Evolutionary conservation across 2,329 filamentous ascomycete genomes (phyloP).

Genomic region (Furcasterigmium sp.): DNA sequence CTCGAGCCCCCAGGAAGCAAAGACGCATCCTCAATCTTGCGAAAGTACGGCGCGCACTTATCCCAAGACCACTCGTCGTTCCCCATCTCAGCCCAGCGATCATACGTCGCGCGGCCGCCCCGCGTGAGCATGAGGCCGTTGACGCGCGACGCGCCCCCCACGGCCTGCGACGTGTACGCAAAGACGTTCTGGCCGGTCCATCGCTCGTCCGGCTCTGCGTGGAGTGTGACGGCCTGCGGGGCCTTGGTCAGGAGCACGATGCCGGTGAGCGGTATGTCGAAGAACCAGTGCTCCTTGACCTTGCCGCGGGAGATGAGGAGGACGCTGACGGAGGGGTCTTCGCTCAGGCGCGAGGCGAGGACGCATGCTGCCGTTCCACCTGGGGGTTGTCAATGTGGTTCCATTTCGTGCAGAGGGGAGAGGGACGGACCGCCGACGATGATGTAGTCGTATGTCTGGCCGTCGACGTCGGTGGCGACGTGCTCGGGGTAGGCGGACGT

Average conservation of each 20-base stretch:
- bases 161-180: constrained; percentile 19
- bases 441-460: constrained; percentile 35
- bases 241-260: constrained; percentile 15
- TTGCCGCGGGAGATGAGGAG: constrained; percentile 30
- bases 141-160: constrained; percentile 25
- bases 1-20: not conserved
- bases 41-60: constrained; percentile 25
- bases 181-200: constrained; percentile 12
- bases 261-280: constrained; percentile 23
- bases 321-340: constrained; percentile 28
- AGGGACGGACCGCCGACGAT: constrained; percentile 31
- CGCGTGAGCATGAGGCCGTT: constrained; percentile 26
- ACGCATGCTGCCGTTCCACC: constrained; percentile 43
- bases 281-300: constrained; percentile 19
- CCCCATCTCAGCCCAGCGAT: constrained; percentile 21
- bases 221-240: constrained; percentile 18
- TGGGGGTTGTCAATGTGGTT: constrained; percentile 1
- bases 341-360: constrained; percentile 36
- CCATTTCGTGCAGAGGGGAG: not conserved
- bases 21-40: constrained; percentile 18
- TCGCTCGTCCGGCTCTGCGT: constrained; percentile 18
- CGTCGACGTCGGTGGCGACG: constrained; percentile 14
- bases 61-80: constrained; percentile 27
- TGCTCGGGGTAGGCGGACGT: constrained; percentile 16
- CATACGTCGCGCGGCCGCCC: constrained; percentile 21